Base-by-base conservation (phyloP, 495 filamentous ascomycete genomes). In the Oleoguttula mirabilis region DNA sequence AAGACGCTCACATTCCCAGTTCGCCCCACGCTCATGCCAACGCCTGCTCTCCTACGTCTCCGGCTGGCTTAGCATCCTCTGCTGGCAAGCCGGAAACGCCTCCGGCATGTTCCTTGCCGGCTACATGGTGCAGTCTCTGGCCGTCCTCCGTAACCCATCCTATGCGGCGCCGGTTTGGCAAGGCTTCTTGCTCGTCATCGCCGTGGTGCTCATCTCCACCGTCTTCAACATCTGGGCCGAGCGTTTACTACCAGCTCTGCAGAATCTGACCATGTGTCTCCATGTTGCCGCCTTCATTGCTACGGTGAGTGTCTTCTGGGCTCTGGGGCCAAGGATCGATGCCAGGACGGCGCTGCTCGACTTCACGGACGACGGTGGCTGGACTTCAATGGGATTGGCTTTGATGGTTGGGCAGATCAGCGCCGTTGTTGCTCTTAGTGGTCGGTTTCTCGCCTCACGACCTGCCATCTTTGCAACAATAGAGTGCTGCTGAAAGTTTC, bases 161-260 rank as follows among this genome's bases (percentile, higher is more conserved):
- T 73, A 70, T 48, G 55, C 56, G 2, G 50, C 55, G 8, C 45
- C 69, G 23, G 47, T 62, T 10, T 72, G 65, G 58, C 68, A 69
- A 12, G 65, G 65, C 17, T 67, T 68, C 0, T 53, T 74, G n/a
- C 52, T 74, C 20, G 62, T 68, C 51, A 69, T 59, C 57, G 66
- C 67, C 6, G 57, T 68, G 3, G 47, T 65, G 5, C 21, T 63
- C 3, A 51, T 68, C 14, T 52, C 61, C 0, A 53, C 66, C 6
- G 32, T 64, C 10, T 48, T 68, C 34, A 75, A 75, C 45, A 57
- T 65, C n/a, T 64, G 60, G 36, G 56, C 60, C 21, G 58, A 60
- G 10, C 55, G 62, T 12, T 40, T 67, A 23, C 60, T 76, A 15
- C 60, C 64, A 8, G 50, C 56, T 5, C 54, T 77, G 28, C 69